Evolutionary conservation across 2,329 filamentous ascomycete genomes (phyloP).

Genomic region (Aspergillus aculeatinus): DNA sequence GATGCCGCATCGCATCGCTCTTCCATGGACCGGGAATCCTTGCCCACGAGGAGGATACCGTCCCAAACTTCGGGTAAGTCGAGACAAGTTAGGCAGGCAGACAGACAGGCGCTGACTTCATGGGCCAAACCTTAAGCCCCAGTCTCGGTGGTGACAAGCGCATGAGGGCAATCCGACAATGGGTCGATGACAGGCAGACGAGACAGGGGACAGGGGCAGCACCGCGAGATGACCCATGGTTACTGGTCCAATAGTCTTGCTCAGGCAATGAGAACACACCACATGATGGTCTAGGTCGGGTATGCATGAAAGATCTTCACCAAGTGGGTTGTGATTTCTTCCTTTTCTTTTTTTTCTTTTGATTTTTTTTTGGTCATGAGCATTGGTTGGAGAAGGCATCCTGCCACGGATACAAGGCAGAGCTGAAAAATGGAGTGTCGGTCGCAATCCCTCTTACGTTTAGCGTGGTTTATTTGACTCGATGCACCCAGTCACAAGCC

Average conservation of each 20-base stretch:
- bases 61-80: conserved; percentile 14
- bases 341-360: not conserved
- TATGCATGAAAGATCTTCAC: not conserved
- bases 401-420: conserved; percentile 4
- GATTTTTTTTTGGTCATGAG: not conserved
- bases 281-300: conserved; percentile 3
- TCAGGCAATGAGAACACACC: not conserved
- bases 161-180: conserved; percentile 6
- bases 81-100: conserved; percentile 7
- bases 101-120: not conserved
- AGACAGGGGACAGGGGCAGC: conserved; percentile 15
- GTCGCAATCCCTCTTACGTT: conserved; percentile 3
- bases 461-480: conserved; percentile 10
- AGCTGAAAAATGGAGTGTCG: conserved; percentile 8
- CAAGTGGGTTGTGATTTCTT: not conserved
- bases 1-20: not conserved
- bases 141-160: conserved; percentile 16
- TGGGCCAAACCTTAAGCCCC: conserved; percentile 11
- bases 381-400: conserved; percentile 5
- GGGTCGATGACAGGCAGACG: not conserved
- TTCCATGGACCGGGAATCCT: not conserved
- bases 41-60: conserved; percentile 14
- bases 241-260: conserved; percentile 1
- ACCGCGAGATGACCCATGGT: conserved; percentile 9
- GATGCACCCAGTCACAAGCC: conserved; percentile 12